Conservation (phyloP, 225 moss, liverwort and hornwort genomes). For the Physcomitrium patens region DNA sequence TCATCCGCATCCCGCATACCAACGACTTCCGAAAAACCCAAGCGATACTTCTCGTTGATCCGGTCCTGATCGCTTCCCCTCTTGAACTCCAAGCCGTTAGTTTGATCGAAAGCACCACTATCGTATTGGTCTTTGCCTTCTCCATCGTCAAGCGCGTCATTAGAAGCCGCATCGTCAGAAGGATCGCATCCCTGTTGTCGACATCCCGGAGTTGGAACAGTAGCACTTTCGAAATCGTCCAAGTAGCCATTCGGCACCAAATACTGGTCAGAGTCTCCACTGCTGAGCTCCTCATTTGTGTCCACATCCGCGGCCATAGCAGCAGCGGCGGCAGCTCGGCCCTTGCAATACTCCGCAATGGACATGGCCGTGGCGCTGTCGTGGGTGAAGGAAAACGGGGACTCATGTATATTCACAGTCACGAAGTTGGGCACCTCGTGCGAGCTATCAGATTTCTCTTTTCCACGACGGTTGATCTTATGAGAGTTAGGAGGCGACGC, state of each 20-base stretch:
- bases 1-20: constrained; percentile 44
- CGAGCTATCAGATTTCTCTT: constrained; percentile 32
- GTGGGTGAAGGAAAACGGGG: constrained; percentile 58
- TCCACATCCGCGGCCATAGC: constrained; percentile 34
- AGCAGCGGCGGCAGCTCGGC: constrained; percentile 43
- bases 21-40: constrained; percentile 60
- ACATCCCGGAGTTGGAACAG: constrained; percentile 15
- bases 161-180: no score
- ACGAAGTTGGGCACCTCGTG: constrained; percentile 69
- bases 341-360: constrained; percentile 59
- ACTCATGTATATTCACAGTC: constrained; percentile 60
- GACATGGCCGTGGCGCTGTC: constrained; percentile 55
- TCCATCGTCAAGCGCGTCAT: background rate
- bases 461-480: constrained; percentile 24
- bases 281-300: constrained; percentile 45
- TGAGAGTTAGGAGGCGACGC: background rate
- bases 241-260: constrained; percentile 61
- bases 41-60: constrained; percentile 44
- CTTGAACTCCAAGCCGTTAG: constrained; percentile 29
- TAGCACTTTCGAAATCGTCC: constrained; percentile 55
- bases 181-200: no score
- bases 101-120: background rate
- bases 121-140: background rate
- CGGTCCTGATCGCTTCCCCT: constrained; percentile 33
- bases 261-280: constrained; percentile 57